These are phyloP conservation scores for Globisporangium nagaii DNA, from an alignment of 352 stramenopile genomes.

Conservation along the genomic window DNA sequence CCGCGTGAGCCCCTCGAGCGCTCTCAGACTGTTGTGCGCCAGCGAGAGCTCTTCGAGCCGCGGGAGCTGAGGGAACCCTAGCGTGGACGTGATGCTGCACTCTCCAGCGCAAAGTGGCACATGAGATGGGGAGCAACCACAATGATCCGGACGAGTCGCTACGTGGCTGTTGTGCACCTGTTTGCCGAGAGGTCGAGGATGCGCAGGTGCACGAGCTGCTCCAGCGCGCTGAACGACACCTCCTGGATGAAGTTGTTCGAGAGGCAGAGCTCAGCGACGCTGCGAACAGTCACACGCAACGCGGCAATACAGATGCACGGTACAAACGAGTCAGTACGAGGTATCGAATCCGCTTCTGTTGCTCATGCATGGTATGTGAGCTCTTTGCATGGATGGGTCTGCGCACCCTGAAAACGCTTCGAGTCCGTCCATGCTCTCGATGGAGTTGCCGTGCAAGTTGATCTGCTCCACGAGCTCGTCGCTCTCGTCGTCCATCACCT, in stretches of 20 bases:
- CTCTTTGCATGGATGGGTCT: background rate
- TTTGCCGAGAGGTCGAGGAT: conserved; percentile 79
- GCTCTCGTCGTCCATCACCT: conserved; percentile 27
- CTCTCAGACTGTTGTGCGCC: conserved; percentile 58
- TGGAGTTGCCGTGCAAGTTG: conserved; percentile 72
- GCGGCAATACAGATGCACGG: too few relatives aligned
- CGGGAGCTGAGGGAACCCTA: conserved; percentile 58
- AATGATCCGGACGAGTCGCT: background rate
- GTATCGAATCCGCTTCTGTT: too few relatives aligned
- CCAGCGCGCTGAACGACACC: conserved; percentile 53
- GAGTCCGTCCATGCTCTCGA: conserved; percentile 62
- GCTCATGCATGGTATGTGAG: background rate
- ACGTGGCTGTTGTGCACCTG: conserved; percentile 29
- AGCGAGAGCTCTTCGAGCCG: conserved; percentile 65
- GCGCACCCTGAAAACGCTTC: conserved; percentile 46
- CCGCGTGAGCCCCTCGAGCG: conserved; percentile 46
- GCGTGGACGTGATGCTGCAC: conserved; percentile 40
- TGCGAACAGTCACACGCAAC: too few relatives aligned
- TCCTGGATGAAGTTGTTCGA: conserved; percentile 79
- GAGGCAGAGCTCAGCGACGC: conserved; percentile 68
- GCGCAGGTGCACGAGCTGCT: conserved; percentile 53
- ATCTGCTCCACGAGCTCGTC: conserved; percentile 59
- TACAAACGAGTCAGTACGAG: too few relatives aligned
- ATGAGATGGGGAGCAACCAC: too few relatives aligned
- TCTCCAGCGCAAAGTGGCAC: background rate